A percentile compares a stretch with the other conserved stretches of the same genome.
Conservation (phyloP, 1,139 yeast genomes). For the Geotrichum macrosporum region DNA sequence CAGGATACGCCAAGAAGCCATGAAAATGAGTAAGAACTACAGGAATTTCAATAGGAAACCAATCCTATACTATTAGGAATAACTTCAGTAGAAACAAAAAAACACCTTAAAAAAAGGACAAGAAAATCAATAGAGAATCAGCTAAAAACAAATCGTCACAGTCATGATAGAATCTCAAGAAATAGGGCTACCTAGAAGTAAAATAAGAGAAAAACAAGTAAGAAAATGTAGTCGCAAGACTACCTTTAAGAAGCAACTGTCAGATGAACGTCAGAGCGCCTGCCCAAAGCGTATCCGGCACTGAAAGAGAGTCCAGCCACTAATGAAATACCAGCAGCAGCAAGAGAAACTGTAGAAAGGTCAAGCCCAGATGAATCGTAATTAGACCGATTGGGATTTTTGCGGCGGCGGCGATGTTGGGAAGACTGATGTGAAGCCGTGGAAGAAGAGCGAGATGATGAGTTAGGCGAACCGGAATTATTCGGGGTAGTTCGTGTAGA, state of each 20-base stretch:
- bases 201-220: not conserved
- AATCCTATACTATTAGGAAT: no score
- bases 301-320: constrained; percentile 34
- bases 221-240: not conserved
- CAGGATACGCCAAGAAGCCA: no score
- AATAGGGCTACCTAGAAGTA: no score
- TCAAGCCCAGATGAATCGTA: constrained; percentile 18
- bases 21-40: no score
- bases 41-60: no score
- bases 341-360: constrained; percentile 27
- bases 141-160: not conserved
- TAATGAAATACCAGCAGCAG: constrained; percentile 34
- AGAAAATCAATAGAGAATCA: not conserved
- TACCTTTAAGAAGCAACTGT: constrained; percentile 8
- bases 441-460: constrained; percentile 2
- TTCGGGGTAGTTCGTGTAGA: not conserved
- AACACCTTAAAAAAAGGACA: not conserved
- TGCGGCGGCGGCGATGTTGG: constrained; percentile 10
- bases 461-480: not conserved
- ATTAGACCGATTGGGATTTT: not conserved
- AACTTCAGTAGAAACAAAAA: not conserved
- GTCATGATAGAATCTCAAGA: not conserved
- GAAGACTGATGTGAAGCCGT: not conserved
- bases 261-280: constrained; percentile 14
- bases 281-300: constrained; percentile 35